phyloP scores from a whole-genome alignment of 225 moss, liverwort and hornwort genomes.

The Thuidium tamariscinum region DNA sequence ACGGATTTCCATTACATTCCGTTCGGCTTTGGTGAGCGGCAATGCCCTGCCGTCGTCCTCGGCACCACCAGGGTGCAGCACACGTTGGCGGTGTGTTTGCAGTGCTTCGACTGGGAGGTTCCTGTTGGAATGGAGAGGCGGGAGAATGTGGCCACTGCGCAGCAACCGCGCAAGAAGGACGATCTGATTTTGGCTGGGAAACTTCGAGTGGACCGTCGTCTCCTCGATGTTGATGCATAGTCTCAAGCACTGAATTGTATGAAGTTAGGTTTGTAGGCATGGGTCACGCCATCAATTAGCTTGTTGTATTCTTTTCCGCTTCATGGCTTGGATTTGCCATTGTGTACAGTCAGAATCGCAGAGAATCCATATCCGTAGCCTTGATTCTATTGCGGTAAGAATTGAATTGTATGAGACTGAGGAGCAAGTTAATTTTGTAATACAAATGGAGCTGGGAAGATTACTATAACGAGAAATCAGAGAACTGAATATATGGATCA shows the following conservation, averaged over 20 bases:
- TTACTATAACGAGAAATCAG: not conserved
- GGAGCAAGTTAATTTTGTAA: no score
- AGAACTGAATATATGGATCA: not conserved
- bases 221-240: not conserved
- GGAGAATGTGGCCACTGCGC: not conserved
- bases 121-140: not conserved
- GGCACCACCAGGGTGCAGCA: not conserved
- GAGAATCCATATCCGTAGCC: no score
- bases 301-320: not conserved
- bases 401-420: no score
- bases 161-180: not conserved
- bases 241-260: not conserved
- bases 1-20: conserved; percentile 17
- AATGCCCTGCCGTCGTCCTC: conserved; percentile 7
- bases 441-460: no score
- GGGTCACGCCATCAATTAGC: not conserved
- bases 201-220: no score
- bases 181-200: not conserved
- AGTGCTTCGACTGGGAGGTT: not conserved
- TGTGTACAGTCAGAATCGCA: no score
- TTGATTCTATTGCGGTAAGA: no score
- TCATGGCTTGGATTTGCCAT: not conserved
- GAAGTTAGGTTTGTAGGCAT: not conserved
- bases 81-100: not conserved
- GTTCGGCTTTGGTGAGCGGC: conserved; percentile 11